Conservation (phyloP, 768 basidiomycete genomes). For the Kwoniella sp. region DNA sequence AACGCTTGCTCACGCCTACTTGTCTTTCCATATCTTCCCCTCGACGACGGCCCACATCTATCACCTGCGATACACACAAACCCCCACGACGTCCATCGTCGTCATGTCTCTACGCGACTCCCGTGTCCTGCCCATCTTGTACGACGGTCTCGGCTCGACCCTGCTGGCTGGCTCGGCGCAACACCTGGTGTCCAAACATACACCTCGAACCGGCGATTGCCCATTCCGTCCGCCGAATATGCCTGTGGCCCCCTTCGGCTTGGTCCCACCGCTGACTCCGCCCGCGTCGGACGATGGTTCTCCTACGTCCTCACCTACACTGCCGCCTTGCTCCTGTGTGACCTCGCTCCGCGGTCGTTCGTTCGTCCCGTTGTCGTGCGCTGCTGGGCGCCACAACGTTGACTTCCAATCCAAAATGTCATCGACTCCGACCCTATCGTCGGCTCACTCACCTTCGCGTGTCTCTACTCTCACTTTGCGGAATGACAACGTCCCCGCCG, state of each 20-base stretch:
- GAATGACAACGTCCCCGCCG: not conserved
- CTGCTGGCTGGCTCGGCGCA: constrained; percentile 26
- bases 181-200: no score
- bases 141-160: constrained; percentile 41
- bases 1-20: no score
- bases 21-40: no score
- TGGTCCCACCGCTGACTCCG: not conserved
- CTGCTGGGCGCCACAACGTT: not conserved
- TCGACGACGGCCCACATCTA: no score
- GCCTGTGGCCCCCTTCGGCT: not conserved
- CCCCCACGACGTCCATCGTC: no score
- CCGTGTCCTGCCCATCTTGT: constrained; percentile 33
- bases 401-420: not conserved
- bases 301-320: not conserved
- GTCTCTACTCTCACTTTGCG: no score
- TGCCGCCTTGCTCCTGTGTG: not conserved
- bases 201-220: not conserved
- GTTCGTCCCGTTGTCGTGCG: not conserved
- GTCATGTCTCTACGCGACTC: constrained; percentile 35
- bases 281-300: not conserved
- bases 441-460: no score
- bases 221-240: not conserved
- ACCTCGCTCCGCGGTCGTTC: not conserved
- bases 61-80: no score
- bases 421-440: constrained; percentile 2